These are phyloP conservation scores for Pseudogymnoascus sp. DNA, from an alignment of 2,329 filamentous ascomycete genomes.

Conservation along the genomic window DNA sequence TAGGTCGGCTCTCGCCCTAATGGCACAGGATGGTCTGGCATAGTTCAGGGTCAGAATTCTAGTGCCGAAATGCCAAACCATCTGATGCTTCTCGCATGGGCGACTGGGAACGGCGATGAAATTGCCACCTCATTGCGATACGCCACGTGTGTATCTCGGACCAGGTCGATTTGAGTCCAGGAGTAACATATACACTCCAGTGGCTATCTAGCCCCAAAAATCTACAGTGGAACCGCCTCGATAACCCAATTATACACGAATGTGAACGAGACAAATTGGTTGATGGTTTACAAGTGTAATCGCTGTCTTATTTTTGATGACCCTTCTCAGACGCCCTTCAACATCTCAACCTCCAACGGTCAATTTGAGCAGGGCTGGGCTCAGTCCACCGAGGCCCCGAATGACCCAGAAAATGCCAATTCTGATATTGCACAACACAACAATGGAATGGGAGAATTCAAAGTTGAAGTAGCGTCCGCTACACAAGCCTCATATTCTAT, in stretches of 20 bases:
- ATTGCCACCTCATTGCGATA: slow-evolving; percentile 52
- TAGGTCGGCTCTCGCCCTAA: slow-evolving; percentile 37
- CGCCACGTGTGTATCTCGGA: slow-evolving; percentile 31
- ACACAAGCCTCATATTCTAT: slow-evolving; percentile 32
- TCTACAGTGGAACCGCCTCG: slow-evolving; percentile 54
- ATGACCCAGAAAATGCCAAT: slow-evolving; percentile 36
- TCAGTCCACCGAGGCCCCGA: slow-evolving; percentile 36
- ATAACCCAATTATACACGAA: slow-evolving; percentile 52
- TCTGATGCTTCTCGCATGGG: slow-evolving; percentile 47
- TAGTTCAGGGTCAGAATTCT: slow-evolving; percentile 43
- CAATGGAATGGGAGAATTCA: slow-evolving; percentile 47
- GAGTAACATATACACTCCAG: slow-evolving; percentile 19
- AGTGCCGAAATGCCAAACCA: slow-evolving; percentile 44
- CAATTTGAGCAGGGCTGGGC: slow-evolving; percentile 48
- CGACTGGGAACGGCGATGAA: slow-evolving; percentile 41
- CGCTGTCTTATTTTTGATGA: slow-evolving; percentile 48
- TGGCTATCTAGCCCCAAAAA: slow-evolving; percentile 50
- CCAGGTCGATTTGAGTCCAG: neutral
- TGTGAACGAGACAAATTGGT: slow-evolving; percentile 51
- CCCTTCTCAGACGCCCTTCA: slow-evolving; percentile 34
- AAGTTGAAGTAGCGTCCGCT: slow-evolving; percentile 36
- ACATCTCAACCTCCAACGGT: slow-evolving; percentile 37
- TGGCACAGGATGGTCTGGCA: slow-evolving; percentile 48
- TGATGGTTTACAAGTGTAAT: slow-evolving; percentile 57
- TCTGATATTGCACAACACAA: slow-evolving; percentile 47